Evolutionary conservation across 2,329 filamentous ascomycete genomes (phyloP), one percentile per base, ranked within the genome.

Genomic region (Tetracladium maxilliforme): DNA sequence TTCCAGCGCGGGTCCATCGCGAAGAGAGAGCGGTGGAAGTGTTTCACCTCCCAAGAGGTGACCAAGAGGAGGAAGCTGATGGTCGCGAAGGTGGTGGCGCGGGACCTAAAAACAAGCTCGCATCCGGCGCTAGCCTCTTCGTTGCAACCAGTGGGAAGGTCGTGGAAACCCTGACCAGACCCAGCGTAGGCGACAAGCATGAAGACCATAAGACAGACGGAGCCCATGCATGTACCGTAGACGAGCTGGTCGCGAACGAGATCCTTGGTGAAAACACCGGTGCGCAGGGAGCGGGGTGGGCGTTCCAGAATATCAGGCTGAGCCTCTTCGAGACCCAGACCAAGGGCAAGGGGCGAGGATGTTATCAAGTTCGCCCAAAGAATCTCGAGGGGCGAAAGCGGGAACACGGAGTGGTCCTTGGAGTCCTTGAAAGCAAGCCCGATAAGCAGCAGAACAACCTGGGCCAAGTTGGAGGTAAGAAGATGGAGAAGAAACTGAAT

Each of bases 351-450:
- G 36, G 79, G 66, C 6, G 70, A 76, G 2, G 71, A 78, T 2
- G 76, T 82, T 26, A 81, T 64, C 40, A 82, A 68, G 43, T 81
- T 82, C 33, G 77, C 72, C 76, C 76, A 82, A 16, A 82, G 62
- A 39, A 81, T 79, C 41, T 82, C 74, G 4, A 82, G 61, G 1
- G 76, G 75, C 1, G 72, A 72, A 10, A 82, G 56, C 0, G 75
- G 76, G 41, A 80, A 81, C 10, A 81, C 68, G 1, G 73, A 75
- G 10, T 68, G 49, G 9, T 54, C 52, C 3, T 56, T 43, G 1
- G 33, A 35, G 38, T 81, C 76, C 45, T 74, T 72, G 54, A 81
- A 81, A 1, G 63, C 63, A 5, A 82, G 62, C 24, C 72, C 75
- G 26, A 81, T 65, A 11, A 82, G 59, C 9, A 82, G 58, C 1